These are phyloP conservation scores for Kwoniella mangroviensis DNA, from an alignment of 768 basidiomycete species.

Conservation along the genomic window DNA sequence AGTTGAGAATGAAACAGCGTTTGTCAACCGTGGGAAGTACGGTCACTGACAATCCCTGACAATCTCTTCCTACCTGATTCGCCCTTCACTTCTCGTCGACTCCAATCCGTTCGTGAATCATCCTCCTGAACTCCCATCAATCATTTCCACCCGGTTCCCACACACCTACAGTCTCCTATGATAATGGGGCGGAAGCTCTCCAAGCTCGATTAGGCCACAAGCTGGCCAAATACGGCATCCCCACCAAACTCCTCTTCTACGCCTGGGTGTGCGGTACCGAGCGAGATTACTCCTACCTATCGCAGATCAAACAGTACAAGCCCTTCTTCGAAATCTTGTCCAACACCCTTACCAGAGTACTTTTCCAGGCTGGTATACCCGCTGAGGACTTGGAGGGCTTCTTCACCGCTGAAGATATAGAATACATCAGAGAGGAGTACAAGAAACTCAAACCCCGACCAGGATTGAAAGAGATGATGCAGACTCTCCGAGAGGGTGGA, in stretches of 20 bases:
- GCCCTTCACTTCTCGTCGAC: too few species aligned
- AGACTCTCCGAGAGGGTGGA: constrained; percentile 41
- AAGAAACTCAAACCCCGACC: constrained; percentile 34
- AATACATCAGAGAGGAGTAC: constrained; percentile 40
- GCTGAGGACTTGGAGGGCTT: constrained; percentile 32
- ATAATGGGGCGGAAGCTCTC: constrained; percentile 43
- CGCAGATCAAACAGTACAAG: constrained; percentile 49
- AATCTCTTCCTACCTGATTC: too few species aligned
- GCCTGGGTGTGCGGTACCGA: constrained; percentile 46
- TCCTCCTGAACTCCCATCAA: too few species aligned
- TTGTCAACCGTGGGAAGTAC: too few species aligned
- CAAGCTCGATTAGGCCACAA: constrained; percentile 40
- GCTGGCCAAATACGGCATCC: constrained; percentile 36
- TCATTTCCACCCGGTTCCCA: background rate
- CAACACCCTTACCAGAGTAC: constrained; percentile 37
- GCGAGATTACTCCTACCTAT: constrained; percentile 47
- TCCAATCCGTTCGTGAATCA: too few species aligned
- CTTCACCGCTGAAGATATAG: constrained; percentile 40
- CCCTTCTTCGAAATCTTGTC: constrained; percentile 42
- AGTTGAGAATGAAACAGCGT: background rate
- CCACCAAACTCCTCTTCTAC: constrained; percentile 48
- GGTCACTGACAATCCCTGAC: background rate
- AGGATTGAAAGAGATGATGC: constrained; percentile 44
- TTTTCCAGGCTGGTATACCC: constrained; percentile 45
- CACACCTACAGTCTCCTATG: constrained; percentile 35